Evolutionary conservation across 208 protist species (phyloP), one percentile per base, ranked within the genome.

Genomic region (Trypanosoma lewisi): DNA sequence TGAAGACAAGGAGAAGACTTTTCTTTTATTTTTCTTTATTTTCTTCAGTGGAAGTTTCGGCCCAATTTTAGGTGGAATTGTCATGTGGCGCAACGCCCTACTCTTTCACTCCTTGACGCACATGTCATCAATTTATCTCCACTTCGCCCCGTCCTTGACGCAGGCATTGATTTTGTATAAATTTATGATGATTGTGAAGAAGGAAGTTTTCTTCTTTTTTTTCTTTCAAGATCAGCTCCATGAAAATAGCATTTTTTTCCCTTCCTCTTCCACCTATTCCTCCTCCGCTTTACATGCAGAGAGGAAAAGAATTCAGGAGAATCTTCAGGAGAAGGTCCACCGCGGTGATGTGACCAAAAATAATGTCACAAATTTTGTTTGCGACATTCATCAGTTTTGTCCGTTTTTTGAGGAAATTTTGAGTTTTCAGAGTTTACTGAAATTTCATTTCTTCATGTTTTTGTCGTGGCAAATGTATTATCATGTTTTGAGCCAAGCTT

Each of bases 81-180:
- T 80, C 19, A 76, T 90, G 80, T 90, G 83, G 83, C 58, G 70
- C 36, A 90, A 90, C 48, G 77, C 77, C n/a, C 65, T 90, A 34
- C 67, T 86, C 16, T 84, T 87, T 54, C 80, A 90, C 73, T 79
- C 73, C 31, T 82, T 83, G 41, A 80, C 86, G 30, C 79, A 78
- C 56, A 90, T 90, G 83, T 80, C 80, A 2, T 85, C 78, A 2
- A 77, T 77, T 63, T 89, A 89, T 53, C 61, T 89, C 9, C 83
- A 90, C 54, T 68, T 90, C 7, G 71, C 71, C 33, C 83, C 80
- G 4, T 70, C 67, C 17, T 62, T 78, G 23, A 75, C 83, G 41
- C 83, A 90, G 59, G 59, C 70, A 23, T 39, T 90, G 55, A 50
- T 85, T 21, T 57, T 90, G 64, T 80, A 90, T 63, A 66, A 70